phyloP scores from a whole-genome alignment of 306 rosid genomes.

The Oemleria cerasiformis region DNA sequence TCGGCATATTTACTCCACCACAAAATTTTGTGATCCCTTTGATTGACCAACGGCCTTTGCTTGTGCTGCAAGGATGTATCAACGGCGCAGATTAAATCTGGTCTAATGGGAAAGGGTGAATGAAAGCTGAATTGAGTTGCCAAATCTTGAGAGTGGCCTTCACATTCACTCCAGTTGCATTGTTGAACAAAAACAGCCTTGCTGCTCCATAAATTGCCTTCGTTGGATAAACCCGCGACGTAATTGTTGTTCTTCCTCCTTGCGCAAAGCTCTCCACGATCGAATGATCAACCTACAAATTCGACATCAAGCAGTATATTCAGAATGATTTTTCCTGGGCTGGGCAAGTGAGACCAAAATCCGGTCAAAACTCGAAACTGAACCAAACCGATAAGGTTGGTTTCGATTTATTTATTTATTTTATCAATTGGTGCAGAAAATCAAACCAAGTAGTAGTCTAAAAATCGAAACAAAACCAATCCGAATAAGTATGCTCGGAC shows the following conservation, averaged over 20 bases:
- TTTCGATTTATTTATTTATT: too few species aligned
- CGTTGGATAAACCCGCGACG: slow-evolving; percentile 83
- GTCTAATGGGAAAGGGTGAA: slow-evolving; percentile 63
- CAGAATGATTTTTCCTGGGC: background rate
- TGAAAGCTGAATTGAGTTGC: slow-evolving; percentile 70
- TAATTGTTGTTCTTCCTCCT: slow-evolving; percentile 75
- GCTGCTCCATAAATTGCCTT: slow-evolving; percentile 82
- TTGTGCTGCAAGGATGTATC: background rate
- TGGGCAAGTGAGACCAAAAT: too few species aligned
- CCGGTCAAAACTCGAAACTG: too few species aligned
- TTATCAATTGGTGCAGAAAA: too few species aligned
- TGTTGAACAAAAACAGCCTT: slow-evolving; percentile 69
- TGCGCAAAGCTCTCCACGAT: slow-evolving; percentile 75
- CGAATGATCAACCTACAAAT: slow-evolving; percentile 77
- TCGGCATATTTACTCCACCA: background rate
- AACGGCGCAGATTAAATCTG: slow-evolving; percentile 8
- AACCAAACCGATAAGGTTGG: too few species aligned
- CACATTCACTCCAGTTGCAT: slow-evolving; percentile 57
- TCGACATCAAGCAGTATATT: background rate
- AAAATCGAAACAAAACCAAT: too few species aligned
- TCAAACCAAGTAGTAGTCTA: too few species aligned
- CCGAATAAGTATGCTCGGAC: too few species aligned
- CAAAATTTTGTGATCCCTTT: background rate
- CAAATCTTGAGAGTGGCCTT: slow-evolving; percentile 69
- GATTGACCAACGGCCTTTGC: background rate